phyloP scores from a whole-genome alignment of 169 alveolate genomes.

The Cryptosporidium parvum region DNA sequence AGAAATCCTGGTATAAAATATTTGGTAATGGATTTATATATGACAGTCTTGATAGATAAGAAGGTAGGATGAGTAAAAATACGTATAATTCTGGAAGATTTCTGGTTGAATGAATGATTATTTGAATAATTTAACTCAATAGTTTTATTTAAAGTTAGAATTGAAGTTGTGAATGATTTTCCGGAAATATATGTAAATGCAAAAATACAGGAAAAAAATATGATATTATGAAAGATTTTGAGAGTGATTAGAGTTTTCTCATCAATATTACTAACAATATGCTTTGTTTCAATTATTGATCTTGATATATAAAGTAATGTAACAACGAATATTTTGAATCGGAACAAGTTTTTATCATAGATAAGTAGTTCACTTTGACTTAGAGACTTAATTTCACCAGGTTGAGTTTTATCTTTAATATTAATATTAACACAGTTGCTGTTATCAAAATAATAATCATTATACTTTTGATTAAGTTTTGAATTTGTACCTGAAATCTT shows the following conservation, averaged over 20 bases:
- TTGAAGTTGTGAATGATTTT: conserved; percentile 20
- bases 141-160: not conserved
- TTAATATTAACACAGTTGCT: not conserved
- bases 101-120: not conserved
- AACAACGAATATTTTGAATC: conserved; percentile 7
- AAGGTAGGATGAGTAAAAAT: conserved; percentile 13
- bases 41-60: not conserved
- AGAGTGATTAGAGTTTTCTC: not conserved
- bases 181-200: conserved; percentile 41
- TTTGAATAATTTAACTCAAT: not conserved
- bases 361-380: not conserved
- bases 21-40: conserved; percentile 6
- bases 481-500: not conserved
- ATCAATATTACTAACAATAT: not conserved
- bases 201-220: conserved; percentile 7
- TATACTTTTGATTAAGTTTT: not conserved
- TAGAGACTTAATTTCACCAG: not conserved
- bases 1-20: conserved; percentile 35
- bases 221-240: not conserved
- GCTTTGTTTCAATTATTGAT: conserved; percentile 11
- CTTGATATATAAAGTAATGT: conserved; percentile 5
- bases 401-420: not conserved
- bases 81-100: not conserved
- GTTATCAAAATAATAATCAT: not conserved
- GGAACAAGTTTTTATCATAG: conserved; percentile 28